phyloP scores from a whole-genome alignment of 2,329 filamentous ascomycete species.

The Uncinocarpus reesii region DNA sequence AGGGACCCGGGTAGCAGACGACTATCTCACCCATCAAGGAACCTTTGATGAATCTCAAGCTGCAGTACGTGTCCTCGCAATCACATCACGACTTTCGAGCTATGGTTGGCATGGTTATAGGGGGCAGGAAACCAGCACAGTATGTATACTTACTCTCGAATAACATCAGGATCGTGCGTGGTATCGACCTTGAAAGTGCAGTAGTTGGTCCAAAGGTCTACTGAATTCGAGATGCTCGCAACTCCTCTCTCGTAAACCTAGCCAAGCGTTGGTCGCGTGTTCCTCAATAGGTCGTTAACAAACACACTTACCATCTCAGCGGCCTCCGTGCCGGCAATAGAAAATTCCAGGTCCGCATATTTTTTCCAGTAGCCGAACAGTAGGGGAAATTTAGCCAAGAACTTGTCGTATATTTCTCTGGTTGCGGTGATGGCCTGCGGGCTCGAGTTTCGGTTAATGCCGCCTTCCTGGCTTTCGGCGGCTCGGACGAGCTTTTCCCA shows the following conservation, averaged over 20 bases:
- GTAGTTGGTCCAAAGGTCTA: constrained; percentile 95
- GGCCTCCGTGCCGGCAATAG: constrained; percentile 89
- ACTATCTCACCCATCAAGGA: constrained; percentile 56
- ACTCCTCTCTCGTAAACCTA: constrained; percentile 93
- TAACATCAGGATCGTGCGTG: constrained; percentile 83
- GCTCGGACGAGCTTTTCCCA: constrained; percentile 89
- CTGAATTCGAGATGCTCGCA: constrained; percentile 82
- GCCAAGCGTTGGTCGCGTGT: neutral
- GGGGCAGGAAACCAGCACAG: constrained; percentile 55
- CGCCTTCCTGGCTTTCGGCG: constrained; percentile 77
- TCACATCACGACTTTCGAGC: constrained; percentile 30
- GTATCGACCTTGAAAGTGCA: constrained; percentile 97
- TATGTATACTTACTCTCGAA: constrained; percentile 92
- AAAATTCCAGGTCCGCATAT: constrained; percentile 95
- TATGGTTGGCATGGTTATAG: constrained; percentile 38
- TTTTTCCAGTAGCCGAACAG: constrained; percentile 99
- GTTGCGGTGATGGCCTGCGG: constrained; percentile 82
- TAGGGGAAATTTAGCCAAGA: constrained; percentile 87
- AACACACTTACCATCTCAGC: constrained; percentile 70
- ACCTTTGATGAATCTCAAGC: constrained; percentile 27
- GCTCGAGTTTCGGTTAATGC: constrained; percentile 91
- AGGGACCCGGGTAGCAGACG: constrained; percentile 42
- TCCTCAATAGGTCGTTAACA: neutral
- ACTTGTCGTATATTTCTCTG: constrained; percentile 79
- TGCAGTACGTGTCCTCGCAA: constrained; percentile 28